Evolutionary conservation across 768 basidiomycete species (phyloP).

Genomic region (Boletus huronensis): DNA sequence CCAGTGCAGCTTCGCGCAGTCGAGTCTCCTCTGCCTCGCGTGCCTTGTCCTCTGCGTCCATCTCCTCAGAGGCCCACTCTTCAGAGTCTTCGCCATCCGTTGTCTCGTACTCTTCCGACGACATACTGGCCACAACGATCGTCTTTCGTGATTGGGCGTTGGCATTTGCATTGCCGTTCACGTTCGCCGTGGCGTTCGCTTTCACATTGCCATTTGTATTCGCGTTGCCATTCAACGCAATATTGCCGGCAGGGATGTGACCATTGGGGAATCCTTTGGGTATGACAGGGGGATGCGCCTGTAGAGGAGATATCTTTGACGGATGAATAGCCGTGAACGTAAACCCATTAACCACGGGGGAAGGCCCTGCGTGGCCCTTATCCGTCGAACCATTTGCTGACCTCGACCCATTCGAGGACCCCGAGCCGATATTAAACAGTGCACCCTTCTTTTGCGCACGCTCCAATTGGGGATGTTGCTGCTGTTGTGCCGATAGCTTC

Average conservation of each 20-base stretch:
- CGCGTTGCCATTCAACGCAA: constrained; percentile 15
- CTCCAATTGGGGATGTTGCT: constrained; percentile 14
- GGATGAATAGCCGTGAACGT: constrained; percentile 10
- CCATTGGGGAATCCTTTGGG: constrained; percentile 11
- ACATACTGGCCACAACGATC: constrained; percentile 46
- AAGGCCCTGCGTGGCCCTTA: constrained; percentile 11
- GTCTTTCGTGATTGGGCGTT: constrained; percentile 35
- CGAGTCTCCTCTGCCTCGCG: constrained; percentile 32
- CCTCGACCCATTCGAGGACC: constrained; percentile 49
- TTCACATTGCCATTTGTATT: constrained; percentile 9
- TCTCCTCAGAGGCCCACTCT: constrained; percentile 62
- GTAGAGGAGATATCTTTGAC: constrained; percentile 7
- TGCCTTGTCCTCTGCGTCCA: constrained; percentile 36
- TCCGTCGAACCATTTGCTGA: constrained; percentile 23
- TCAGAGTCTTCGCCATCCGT: constrained; percentile 56
- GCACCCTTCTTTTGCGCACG: constrained; percentile 27
- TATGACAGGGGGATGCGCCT: constrained; percentile 19
- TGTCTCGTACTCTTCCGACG: constrained; percentile 48
- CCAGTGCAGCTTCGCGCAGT: constrained; percentile 53
- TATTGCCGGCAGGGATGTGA: not conserved
- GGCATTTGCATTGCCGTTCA: constrained; percentile 8
- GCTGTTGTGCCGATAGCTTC: constrained; percentile 26
- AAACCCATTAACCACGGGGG: constrained; percentile 6
- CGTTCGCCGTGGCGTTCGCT: constrained; percentile 9
- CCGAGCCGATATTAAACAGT: constrained; percentile 58